These are phyloP conservation scores for Xylaria sp. DNA, from an alignment of 2,329 filamentous ascomycete species.

Conservation along the genomic window DNA sequence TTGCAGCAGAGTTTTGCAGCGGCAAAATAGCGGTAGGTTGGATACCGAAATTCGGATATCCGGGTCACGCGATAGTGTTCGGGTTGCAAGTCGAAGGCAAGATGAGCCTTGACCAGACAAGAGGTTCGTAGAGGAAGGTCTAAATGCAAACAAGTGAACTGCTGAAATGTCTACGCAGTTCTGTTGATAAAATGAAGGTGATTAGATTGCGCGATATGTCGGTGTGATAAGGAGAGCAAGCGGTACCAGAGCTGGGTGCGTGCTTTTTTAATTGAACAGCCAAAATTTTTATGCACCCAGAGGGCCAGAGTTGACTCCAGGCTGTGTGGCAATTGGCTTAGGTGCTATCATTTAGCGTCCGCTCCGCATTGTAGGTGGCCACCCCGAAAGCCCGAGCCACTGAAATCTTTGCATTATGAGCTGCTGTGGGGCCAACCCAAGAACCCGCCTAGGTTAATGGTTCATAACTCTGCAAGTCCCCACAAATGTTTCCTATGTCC, in stretches of 20 bases:
- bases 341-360: neutral
- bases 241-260: conserved; percentile 17
- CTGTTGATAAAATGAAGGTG: conserved; percentile 29
- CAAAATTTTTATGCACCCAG: conserved; percentile 35
- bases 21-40: conserved; percentile 22
- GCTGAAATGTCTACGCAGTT: conserved; percentile 1
- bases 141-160: conserved; percentile 20
- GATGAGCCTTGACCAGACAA: conserved; percentile 22
- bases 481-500: conserved; percentile 19
- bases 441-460: too few species aligned
- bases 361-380: conserved; percentile 9
- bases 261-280: conserved; percentile 36
- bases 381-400: conserved; percentile 36
- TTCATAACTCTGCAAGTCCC: neutral
- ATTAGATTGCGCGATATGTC: conserved; percentile 17
- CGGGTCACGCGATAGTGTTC: conserved; percentile 36
- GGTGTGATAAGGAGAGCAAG: conserved; percentile 16
- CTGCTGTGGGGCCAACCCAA: conserved; percentile 10
- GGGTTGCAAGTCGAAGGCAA: conserved; percentile 13
- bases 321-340: conserved; percentile 21
- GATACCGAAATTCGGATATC: conserved; percentile 39
- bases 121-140: neutral
- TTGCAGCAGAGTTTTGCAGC: conserved; percentile 12
- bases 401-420: conserved; percentile 21
- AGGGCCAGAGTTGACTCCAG: conserved; percentile 22